Percentiles rank a stretch among this genome's conserved stretches.
phyloP scores from a whole-genome alignment of 192 early-diverging fungal species.

The Jimgerdemannia flammicorona region DNA sequence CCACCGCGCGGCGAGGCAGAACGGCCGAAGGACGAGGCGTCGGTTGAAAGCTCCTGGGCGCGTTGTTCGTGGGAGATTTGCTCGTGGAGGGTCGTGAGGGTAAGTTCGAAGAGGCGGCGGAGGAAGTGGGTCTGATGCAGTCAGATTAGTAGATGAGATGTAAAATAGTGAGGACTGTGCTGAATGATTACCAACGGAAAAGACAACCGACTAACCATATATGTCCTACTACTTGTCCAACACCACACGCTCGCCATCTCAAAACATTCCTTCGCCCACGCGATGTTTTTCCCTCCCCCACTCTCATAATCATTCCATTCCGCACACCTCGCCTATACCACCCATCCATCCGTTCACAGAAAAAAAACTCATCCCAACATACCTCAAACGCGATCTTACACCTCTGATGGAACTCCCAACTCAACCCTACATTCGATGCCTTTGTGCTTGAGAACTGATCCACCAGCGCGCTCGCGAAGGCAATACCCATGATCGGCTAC shows the following conservation, averaged over 20 bases:
- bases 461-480: conserved; percentile 46
- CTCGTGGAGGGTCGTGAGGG: conserved; percentile 45
- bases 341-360: no score
- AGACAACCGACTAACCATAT: no score
- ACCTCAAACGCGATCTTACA: conserved; percentile 63
- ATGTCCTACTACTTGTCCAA: no score
- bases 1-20: neutral
- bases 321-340: no score
- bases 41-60: conserved; percentile 24
- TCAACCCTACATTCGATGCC: conserved; percentile 56
- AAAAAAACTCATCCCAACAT: neutral
- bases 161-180: neutral
- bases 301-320: no score
- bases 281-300: no score
- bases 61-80: conserved; percentile 23
- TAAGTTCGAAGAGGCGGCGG: conserved; percentile 45
- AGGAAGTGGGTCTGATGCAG: conserved; percentile 34
- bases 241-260: no score
- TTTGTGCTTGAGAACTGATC: conserved; percentile 64
- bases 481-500: conserved; percentile 43
- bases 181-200: no score
- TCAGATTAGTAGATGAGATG: neutral
- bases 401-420: conserved; percentile 64
- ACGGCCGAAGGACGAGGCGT: no score
- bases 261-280: no score